These are phyloP conservation scores for Pythium apleroticum DNA, from an alignment of 352 stramenopile genomes.

Conservation along the genomic window DNA sequence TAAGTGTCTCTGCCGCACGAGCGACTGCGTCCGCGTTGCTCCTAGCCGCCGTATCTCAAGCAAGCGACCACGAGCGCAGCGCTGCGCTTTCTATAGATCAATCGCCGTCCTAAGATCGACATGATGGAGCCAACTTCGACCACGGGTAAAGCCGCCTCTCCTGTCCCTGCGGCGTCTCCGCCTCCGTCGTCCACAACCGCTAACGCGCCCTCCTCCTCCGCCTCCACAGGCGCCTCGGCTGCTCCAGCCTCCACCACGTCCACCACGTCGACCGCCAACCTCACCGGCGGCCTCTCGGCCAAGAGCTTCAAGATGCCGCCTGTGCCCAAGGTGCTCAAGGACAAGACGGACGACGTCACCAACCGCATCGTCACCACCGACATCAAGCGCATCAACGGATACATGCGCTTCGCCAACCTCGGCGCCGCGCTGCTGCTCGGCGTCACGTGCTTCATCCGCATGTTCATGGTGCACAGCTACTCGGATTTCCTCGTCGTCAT, in stretches of 20 bases:
- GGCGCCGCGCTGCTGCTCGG: constrained; percentile 56
- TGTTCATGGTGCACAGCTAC: constrained; percentile 76
- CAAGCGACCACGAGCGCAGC: constrained; percentile 9
- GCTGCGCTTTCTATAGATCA: constrained; percentile 20
- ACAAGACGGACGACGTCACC: constrained; percentile 68
- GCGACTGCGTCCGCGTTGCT: neutral
- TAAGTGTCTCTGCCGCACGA: neutral
- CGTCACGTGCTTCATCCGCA: constrained; percentile 75
- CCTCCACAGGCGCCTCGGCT: constrained; percentile 4
- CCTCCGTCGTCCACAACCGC: constrained; percentile 14
- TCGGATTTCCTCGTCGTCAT: constrained; percentile 83
- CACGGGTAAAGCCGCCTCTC: constrained; percentile 23
- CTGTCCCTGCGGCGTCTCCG: constrained; percentile 3
- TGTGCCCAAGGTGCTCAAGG: constrained; percentile 50
- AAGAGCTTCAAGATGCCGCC: constrained; percentile 46
- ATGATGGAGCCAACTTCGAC: constrained; percentile 28
- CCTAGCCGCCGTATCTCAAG: constrained; percentile 5
- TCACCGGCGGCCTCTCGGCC: constrained; percentile 3
- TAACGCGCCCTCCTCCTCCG: constrained; percentile 17
- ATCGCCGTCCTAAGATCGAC: constrained; percentile 7
- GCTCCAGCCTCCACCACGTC: constrained; percentile 19
- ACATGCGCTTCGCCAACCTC: constrained; percentile 84
- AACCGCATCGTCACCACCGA: constrained; percentile 73
- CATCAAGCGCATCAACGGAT: constrained; percentile 84
- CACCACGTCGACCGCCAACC: constrained; percentile 44